Conservation (phyloP, 176 grass and related monocot genomes). For the Oryza punctata region DNA sequence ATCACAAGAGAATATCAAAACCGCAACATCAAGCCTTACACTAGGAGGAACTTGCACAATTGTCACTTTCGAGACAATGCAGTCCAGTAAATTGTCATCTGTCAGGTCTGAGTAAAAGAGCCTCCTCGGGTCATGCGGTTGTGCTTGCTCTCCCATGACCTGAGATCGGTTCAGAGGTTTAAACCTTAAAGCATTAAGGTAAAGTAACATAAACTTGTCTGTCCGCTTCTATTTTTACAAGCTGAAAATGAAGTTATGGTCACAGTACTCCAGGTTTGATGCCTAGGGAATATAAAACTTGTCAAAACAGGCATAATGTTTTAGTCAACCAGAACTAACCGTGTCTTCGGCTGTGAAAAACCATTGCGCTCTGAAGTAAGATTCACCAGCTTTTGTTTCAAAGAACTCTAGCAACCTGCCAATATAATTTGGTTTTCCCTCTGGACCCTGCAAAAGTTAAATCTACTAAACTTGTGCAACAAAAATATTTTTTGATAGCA, state of each 20-base stretch:
- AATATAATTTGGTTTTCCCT: conserved; percentile 75
- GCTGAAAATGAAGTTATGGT: neutral
- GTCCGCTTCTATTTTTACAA: conserved; percentile 27
- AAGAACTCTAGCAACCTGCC: conserved; percentile 92
- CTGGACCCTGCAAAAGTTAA: conserved; percentile 58
- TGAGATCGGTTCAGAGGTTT: conserved; percentile 45
- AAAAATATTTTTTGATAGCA: conserved; percentile 34
- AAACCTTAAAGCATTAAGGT: conserved; percentile 41
- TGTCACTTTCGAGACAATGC: conserved; percentile 82
- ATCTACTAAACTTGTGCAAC: conserved; percentile 19
- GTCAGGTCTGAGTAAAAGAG: conserved; percentile 89
- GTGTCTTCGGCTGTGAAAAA: conserved; percentile 98
- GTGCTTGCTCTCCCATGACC: conserved; percentile 75
- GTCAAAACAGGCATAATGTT: conserved; percentile 8
- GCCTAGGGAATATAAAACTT: neutral
- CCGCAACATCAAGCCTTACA: conserved; percentile 56
- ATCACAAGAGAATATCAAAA: conserved; percentile 42
- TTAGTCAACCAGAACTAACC: conserved; percentile 51
- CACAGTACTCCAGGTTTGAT: neutral
- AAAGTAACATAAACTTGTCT: conserved; percentile 20
- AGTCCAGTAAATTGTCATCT: conserved; percentile 87
- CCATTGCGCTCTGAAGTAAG: conserved; percentile 81
- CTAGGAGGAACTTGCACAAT: conserved; percentile 59
- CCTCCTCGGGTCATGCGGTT: conserved; percentile 72
- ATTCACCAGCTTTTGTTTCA: conserved; percentile 58